phyloP scores from a whole-genome alignment of 2,329 filamentous ascomycete genomes.

The Fusarium gaditjirri region DNA sequence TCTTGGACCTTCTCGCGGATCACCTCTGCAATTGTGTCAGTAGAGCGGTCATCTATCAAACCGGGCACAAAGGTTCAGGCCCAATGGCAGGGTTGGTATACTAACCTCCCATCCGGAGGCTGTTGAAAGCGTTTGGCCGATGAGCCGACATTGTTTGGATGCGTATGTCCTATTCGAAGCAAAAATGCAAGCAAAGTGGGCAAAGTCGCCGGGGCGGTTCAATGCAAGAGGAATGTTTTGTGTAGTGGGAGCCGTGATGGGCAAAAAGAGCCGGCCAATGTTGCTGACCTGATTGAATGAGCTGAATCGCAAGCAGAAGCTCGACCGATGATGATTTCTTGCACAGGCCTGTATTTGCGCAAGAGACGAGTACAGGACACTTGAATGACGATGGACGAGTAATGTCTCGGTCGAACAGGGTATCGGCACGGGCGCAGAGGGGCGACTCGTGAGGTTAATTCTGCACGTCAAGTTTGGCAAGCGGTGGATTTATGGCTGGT shows the following conservation, averaged over 20 bases:
- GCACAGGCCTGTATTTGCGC: constrained; percentile 34
- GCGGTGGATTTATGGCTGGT: constrained; percentile 12
- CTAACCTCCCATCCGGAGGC: constrained; percentile 97
- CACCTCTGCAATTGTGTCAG: constrained; percentile 73
- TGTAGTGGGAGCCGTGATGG: constrained; percentile 52
- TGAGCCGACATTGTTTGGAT: constrained; percentile 80
- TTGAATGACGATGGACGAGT: constrained; percentile 35
- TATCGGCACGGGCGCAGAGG: constrained; percentile 38
- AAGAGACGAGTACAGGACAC: constrained; percentile 34
- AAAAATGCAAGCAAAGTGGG: constrained; percentile 43
- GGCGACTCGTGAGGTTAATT: constrained; percentile 39
- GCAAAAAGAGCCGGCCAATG: constrained; percentile 43
- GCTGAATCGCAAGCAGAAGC: constrained; percentile 23
- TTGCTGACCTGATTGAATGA: constrained; percentile 24
- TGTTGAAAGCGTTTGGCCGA: constrained; percentile 87
- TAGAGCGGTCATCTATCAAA: neutral
- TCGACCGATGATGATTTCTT: constrained; percentile 6
- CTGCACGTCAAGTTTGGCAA: constrained; percentile 26
- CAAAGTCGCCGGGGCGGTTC: constrained; percentile 37
- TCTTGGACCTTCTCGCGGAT: constrained; percentile 99
- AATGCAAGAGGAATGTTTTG: constrained; percentile 45
- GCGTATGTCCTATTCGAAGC: constrained; percentile 42
- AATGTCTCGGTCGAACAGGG: constrained; percentile 42
- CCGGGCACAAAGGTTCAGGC: neutral
- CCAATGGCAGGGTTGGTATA: constrained; percentile 27